These are phyloP conservation scores for Aspergillus sp. DNA, from an alignment of 2,329 filamentous ascomycete genomes.

Conservation along the genomic window DNA sequence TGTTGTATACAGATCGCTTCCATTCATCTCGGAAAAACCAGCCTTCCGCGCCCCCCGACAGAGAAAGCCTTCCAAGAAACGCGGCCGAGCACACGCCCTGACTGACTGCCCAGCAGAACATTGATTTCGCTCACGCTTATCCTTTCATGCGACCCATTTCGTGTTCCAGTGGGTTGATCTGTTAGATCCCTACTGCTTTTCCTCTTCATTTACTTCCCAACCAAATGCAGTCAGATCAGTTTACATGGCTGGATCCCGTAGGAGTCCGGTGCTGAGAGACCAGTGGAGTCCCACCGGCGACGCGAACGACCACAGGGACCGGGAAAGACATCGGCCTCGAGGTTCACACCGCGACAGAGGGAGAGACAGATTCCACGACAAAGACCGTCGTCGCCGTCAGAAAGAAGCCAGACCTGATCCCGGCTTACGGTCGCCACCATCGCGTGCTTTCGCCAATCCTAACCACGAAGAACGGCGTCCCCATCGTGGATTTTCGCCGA, in stretches of 20 bases:
- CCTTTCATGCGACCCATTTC: slow-evolving; percentile 14
- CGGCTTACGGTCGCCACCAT: slow-evolving; percentile 38
- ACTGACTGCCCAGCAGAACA: slow-evolving; percentile 17
- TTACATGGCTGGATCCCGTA: slow-evolving; percentile 51
- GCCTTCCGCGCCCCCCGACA: slow-evolving; percentile 26
- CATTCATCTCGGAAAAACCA: slow-evolving; percentile 30
- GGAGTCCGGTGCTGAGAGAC: slow-evolving; percentile 50
- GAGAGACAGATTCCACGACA: slow-evolving; percentile 41
- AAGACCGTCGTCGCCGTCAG: slow-evolving; percentile 32
- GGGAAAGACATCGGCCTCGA: slow-evolving; percentile 40
- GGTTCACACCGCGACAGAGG: slow-evolving; percentile 37
- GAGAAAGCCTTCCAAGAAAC: slow-evolving; percentile 27
- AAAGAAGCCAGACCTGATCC: slow-evolving; percentile 39
- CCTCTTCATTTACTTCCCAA: slow-evolving; percentile 12
- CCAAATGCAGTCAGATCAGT: slow-evolving; percentile 42
- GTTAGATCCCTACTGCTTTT: slow-evolving; percentile 10
- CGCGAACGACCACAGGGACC: slow-evolving; percentile 34
- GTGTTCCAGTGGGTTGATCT: slow-evolving; percentile 11
- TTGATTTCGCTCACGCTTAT: slow-evolving; percentile 19
- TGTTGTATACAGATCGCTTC: slow-evolving; percentile 8
- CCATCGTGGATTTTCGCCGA: slow-evolving; percentile 28
- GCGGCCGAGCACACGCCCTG: slow-evolving; percentile 23
- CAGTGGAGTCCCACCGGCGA: slow-evolving; percentile 48
- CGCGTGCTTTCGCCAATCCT: slow-evolving; percentile 28
- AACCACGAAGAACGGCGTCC: slow-evolving; percentile 29